Base-by-base conservation (phyloP, 257 asterid species). In the Salvia hispanica region DNA sequence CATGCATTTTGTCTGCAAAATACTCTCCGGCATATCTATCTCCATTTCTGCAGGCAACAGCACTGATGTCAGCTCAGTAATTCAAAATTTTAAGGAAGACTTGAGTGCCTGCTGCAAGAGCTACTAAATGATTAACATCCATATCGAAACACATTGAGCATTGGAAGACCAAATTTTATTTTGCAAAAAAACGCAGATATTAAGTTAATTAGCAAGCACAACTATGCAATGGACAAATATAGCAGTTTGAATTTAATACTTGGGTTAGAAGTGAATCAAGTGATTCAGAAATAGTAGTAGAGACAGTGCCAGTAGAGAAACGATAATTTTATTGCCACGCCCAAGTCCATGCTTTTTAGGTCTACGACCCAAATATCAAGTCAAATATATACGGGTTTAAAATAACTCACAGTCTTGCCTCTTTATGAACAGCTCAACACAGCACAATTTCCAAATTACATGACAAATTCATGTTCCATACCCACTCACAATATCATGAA, bases 1-100 rank as follows among this genome's bases (percentile, higher is more conserved):
- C 96, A 50, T 91, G 96, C 95, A 91, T 88, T 75, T 88, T 90
- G 77, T 90, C 95, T 10, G 94, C 95, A 82, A 90, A 90, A 74
- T 90, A 90, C 67, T 90, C 97, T 61, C 97, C 97, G 9, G 95
- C 88, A 68, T 84, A 90, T 67, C 92, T 84, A 74, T 90, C 97
- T 42, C 97, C 97, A 72, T 90, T 90, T 82, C 97, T 90, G 80
- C 37, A 31, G 34, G 40, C 46, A 65, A 46, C 36, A 66, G 28
- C 4, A 66, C 2, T 36, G 2, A 47, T 25, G 28, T 64, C 62
- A 77, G 8, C 59, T 50, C 42, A 33, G 40, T 58, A 67, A 69
- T 64, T 62, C 40, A 15, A 7, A 67, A 46, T 44, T 36, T 42
- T n/a, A 18, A 51, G 61, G 62, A 57, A 21, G 46, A 56, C n/a